Evolutionary conservation across 257 asterid genomes (phyloP), one percentile per base, ranked within the genome.

Genomic region (Cinchona pubescens): DNA sequence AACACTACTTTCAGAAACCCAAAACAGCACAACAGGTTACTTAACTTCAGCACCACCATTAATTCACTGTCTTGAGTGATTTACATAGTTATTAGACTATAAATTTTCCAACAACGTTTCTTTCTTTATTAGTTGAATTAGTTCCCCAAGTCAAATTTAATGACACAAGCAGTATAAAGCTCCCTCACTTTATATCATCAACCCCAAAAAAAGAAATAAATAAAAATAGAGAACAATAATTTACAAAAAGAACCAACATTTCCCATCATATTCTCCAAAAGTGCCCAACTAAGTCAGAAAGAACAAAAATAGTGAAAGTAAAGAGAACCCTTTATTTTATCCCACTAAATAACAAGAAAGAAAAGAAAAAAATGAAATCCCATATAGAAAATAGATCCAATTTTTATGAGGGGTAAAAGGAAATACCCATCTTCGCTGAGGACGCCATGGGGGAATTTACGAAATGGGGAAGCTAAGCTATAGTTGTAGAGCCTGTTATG

Each of bases 361-460:
- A 42, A 43, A 42, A 16, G 0, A 0, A 0, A 66, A 1, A 42
- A 14, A 72, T 14, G 15, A 35, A 25, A 27, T 12, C 0, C 16
- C 37, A 25, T 0, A 1, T 2, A n/a, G 1, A 42, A n/a, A 38
- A 38, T 9, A 37, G 2, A 3, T 3, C 8, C 6, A 40, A 4
- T 1, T 8, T 23, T 8, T 8, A n/a, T 30, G 0, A 38, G 73
- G 67, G 68, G 49, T 56, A 29, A 29, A 65, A 55, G 75, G 80
- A 30, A 67, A 75, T 89, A 94, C 99, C 97, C 99, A 81, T 94
- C 99, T 90, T 94, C 99, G 81, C 99, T 90, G 81, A 84, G 93
- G 82, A 92, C 82, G 30, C 97, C 99, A 65, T 94, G 97, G 48
- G 96, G 97, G 61, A 83, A 94, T 65, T 78, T 77, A 60, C 72